Conservation (phyloP, 2,329 filamentous ascomycete species). For the Exophiala lecanii-corni region DNA sequence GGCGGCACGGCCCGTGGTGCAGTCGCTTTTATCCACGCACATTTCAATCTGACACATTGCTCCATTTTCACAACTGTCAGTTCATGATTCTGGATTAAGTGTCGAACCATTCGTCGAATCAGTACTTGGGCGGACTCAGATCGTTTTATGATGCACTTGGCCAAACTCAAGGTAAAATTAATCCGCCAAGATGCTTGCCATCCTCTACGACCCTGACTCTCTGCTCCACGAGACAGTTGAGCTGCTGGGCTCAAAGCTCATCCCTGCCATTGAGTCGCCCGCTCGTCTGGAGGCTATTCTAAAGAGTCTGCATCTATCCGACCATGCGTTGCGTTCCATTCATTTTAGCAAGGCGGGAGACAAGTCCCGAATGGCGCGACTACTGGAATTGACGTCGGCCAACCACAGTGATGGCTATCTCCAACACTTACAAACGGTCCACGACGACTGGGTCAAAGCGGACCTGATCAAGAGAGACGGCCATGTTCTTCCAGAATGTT, state of each 20-base stretch:
- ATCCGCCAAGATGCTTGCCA: constrained; percentile 25
- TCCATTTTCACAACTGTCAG: no score
- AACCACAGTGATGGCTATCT: constrained; percentile 23
- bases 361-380: constrained; percentile 6
- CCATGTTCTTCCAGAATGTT: constrained; percentile 26
- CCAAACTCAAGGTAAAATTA: constrained; percentile 10
- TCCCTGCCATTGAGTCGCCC: constrained; percentile 24
- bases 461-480: constrained; percentile 20
- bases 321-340: constrained; percentile 14
- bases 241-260: constrained; percentile 23
- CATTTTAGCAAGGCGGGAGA: constrained; percentile 8
- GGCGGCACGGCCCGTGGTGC: no score
- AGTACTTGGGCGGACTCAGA: no score
- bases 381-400: constrained; percentile 14
- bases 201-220: constrained; percentile 25
- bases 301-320: constrained; percentile 15
- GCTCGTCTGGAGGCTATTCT: constrained; percentile 24
- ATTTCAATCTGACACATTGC: no score
- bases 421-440: constrained; percentile 21
- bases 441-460: constrained; percentile 19
- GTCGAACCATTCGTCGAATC: no score
- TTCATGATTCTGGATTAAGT: no score
- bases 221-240: constrained; percentile 27
- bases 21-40: no score
- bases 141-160: constrained; percentile 2